A percentile compares a stretch with the other conserved stretches of the same genome.
Conservation (phyloP, 2,329 filamentous ascomycete species). For the Verticillium nubilum region DNA sequence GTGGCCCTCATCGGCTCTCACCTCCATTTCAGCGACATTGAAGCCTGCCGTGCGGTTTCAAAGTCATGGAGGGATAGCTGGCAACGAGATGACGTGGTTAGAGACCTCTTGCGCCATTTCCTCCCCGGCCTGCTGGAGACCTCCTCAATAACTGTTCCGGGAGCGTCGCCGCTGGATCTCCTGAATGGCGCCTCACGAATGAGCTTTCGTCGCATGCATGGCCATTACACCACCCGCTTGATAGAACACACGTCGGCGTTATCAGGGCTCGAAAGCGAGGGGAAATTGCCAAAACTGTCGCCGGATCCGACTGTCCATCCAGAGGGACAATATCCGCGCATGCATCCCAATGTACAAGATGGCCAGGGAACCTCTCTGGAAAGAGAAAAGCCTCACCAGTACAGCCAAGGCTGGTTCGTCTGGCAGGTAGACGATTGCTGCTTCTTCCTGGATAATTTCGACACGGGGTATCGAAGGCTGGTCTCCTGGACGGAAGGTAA, state of each 20-base stretch:
- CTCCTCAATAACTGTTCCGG: neutral
- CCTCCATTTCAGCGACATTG: neutral
- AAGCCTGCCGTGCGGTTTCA: neutral
- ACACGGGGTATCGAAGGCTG: neutral
- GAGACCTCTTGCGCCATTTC: neutral
- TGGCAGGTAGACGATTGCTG: neutral
- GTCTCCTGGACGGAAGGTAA: neutral
- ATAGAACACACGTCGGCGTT: neutral
- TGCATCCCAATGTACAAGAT: neutral
- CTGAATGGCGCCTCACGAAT: neutral
- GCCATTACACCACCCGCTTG: neutral
- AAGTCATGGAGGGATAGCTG: neutral
- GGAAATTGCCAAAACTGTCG: neutral
- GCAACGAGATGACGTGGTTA: neutral
- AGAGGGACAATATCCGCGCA: neutral
- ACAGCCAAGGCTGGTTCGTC: neutral
- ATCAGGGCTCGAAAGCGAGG: neutral
- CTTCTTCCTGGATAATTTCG: neutral
- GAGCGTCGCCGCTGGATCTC: neutral
- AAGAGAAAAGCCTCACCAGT: neutral
- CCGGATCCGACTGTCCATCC: neutral
- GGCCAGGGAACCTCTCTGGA: neutral
- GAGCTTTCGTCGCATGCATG: neutral
- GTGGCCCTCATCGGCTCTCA: neutral
- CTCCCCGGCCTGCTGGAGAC: conserved; percentile 1